Evolutionary conservation across 169 alveolate species (phyloP).

Genomic region (Neospora caninum): DNA sequence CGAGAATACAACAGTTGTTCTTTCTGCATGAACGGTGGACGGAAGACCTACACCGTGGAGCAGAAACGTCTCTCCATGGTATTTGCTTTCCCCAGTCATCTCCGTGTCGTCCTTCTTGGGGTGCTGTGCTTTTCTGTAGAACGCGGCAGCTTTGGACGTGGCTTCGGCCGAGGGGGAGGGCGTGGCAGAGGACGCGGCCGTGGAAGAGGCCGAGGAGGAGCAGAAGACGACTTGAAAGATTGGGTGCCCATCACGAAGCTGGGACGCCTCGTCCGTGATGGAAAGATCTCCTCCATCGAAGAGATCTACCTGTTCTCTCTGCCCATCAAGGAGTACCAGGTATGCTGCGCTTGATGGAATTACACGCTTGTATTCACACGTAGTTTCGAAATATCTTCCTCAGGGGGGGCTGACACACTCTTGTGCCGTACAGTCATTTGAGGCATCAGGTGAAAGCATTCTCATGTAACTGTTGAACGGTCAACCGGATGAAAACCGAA

Average conservation of each 20-base stretch:
- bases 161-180: conserved; percentile 75
- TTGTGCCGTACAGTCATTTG: no score
- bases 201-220: conserved; percentile 87
- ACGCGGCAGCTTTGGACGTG: conserved; percentile 76
- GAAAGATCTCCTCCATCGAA: conserved; percentile 96
- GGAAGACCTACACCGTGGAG: no score
- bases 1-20: no score
- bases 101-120: neutral
- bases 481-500: conserved; percentile 55
- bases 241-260: conserved; percentile 99
- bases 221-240: conserved; percentile 95
- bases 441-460: no score
- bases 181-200: conserved; percentile 76
- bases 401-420: neutral
- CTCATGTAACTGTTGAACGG: no score
- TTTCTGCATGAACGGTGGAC: no score
- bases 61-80: no score
- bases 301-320: conserved; percentile 98
- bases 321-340: conserved; percentile 99
- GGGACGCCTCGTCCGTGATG: conserved; percentile 98
- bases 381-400: neutral
- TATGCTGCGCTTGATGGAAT: conserved; percentile 58
- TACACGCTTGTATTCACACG: neutral
- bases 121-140: conserved; percentile 36
- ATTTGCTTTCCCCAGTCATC: no score